Evolutionary conservation across 1,284 basidiomycete genomes (phyloP).

Genomic region (Apiotrichum akiyoshidainum): DNA sequence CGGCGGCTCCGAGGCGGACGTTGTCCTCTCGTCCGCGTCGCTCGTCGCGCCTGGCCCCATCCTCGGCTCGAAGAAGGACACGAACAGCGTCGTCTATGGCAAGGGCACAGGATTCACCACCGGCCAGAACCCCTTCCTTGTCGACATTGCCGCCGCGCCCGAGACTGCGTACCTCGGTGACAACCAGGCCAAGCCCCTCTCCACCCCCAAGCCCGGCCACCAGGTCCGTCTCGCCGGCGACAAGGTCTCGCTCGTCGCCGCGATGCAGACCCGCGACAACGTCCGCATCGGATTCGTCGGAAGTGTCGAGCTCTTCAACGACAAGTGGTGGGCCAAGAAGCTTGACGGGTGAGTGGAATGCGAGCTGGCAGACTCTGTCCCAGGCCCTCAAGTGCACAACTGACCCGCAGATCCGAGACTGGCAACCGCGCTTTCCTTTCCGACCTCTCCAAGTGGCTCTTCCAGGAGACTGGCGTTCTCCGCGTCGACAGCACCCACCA

Average conservation of each 20-base stretch:
- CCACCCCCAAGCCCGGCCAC: slow-evolving; percentile 63
- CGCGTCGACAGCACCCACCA: slow-evolving; percentile 74
- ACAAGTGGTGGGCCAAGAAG: slow-evolving; percentile 46
- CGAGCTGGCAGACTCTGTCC: not conserved
- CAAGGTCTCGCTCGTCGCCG: slow-evolving; percentile 71
- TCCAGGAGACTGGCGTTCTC: slow-evolving; percentile 80
- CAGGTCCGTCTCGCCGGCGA: slow-evolving; percentile 65
- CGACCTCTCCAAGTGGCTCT: slow-evolving; percentile 82
- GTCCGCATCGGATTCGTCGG: slow-evolving; percentile 79
- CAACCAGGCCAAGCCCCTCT: slow-evolving; percentile 57
- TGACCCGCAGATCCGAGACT: slow-evolving; percentile 52
- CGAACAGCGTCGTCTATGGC: slow-evolving; percentile 13
- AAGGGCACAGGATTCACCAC: slow-evolving; percentile 52
- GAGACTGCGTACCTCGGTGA: slow-evolving; percentile 55
- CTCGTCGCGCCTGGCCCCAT: slow-evolving; percentile 65
- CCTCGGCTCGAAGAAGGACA: slow-evolving; percentile 12
- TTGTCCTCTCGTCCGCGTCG: slow-evolving; percentile 61
- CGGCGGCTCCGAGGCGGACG: slow-evolving; percentile 10
- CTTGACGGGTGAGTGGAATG: slow-evolving; percentile 53
- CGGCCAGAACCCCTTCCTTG: slow-evolving; percentile 73
- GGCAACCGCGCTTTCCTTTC: slow-evolving; percentile 71
- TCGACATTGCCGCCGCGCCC: slow-evolving; percentile 77
- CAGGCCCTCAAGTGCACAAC: too few relatives aligned
- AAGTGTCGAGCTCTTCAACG: slow-evolving; percentile 70
- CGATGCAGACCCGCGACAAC: slow-evolving; percentile 79